Conservation (phyloP, 768 basidiomycete genomes). For the Lactarius tabidus region DNA sequence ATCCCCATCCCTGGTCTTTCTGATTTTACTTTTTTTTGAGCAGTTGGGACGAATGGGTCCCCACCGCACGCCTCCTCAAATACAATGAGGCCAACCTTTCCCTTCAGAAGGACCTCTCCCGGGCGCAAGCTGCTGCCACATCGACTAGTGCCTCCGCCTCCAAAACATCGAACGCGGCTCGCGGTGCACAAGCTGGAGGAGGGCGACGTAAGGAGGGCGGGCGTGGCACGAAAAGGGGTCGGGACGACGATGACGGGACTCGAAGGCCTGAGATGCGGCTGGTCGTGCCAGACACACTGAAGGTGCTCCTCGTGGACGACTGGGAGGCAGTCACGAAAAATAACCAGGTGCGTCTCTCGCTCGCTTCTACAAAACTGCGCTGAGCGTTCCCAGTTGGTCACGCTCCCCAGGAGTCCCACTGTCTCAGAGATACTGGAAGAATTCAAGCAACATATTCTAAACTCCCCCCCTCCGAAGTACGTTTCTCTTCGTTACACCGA, state of each 20-base stretch:
- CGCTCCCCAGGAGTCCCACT: slow-evolving; percentile 74
- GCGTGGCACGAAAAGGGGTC: slow-evolving; percentile 61
- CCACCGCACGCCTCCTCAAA: slow-evolving; percentile 74
- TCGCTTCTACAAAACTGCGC: neutral
- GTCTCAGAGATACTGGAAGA: slow-evolving; percentile 74
- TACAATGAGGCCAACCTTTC: slow-evolving; percentile 75
- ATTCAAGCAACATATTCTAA: slow-evolving; percentile 63
- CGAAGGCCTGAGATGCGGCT: slow-evolving; percentile 89
- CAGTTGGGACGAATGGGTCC: slow-evolving; percentile 99
- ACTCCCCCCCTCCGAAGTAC: slow-evolving; percentile 45
- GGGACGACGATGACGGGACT: slow-evolving; percentile 79
- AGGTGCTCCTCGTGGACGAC: slow-evolving; percentile 87
- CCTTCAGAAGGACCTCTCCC: slow-evolving; percentile 65
- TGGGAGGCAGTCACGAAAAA: slow-evolving; percentile 98
- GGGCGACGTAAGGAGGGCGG: slow-evolving; percentile 54
- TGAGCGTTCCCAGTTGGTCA: slow-evolving; percentile 59
- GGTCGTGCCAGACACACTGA: slow-evolving; percentile 84
- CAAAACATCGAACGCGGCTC: slow-evolving; percentile 28
- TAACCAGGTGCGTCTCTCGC: slow-evolving; percentile 55
- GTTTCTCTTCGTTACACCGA: slow-evolving; percentile 22
- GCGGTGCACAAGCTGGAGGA: slow-evolving; percentile 24
- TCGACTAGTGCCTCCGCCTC: slow-evolving; percentile 36
- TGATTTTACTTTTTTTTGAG: neutral
- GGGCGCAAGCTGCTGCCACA: slow-evolving; percentile 40
- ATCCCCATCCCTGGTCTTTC: neutral